Evolutionary conservation across 306 rosid genomes (phyloP).

Genomic region (Cajanus cajan): DNA sequence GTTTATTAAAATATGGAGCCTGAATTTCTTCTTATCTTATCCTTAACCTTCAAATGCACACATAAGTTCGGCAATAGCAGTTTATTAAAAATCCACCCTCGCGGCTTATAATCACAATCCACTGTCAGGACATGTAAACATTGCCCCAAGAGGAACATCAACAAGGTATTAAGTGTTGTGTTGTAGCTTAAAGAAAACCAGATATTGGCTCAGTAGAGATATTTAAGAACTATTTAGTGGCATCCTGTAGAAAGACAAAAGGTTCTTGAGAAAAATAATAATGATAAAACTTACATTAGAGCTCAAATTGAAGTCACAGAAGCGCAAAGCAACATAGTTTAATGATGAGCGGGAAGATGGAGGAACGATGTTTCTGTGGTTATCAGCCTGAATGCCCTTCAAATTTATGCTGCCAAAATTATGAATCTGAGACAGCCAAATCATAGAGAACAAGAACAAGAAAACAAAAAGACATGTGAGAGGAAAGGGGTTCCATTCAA

Average conservation of each 20-base stretch:
- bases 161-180: not conserved
- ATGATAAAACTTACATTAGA: conserved; percentile 48
- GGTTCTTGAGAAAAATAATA: not conserved
- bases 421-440: conserved; percentile 75
- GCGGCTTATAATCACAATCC: not conserved
- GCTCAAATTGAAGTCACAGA: conserved; percentile 47
- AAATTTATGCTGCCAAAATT: conserved; percentile 94
- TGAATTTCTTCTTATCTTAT: conserved; percentile 14
- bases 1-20: not conserved
- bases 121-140: not conserved
- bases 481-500: conserved; percentile 21
- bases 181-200: not conserved
- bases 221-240: conserved; percentile 9
- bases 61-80: not conserved
- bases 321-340: conserved; percentile 89
- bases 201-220: not conserved
- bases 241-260: conserved; percentile 25
- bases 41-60: not conserved
- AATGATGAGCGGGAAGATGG: conserved; percentile 84
- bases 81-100: not conserved
- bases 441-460: conserved; percentile 41
- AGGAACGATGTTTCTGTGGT: conserved; percentile 72
- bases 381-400: conserved; percentile 90
- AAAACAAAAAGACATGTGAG: conserved; percentile 30
- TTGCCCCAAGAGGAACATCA: not conserved